These are phyloP conservation scores for Neurospora sp. DNA, from an alignment of 495 filamentous ascomycete genomes.

Conservation along the genomic window DNA sequence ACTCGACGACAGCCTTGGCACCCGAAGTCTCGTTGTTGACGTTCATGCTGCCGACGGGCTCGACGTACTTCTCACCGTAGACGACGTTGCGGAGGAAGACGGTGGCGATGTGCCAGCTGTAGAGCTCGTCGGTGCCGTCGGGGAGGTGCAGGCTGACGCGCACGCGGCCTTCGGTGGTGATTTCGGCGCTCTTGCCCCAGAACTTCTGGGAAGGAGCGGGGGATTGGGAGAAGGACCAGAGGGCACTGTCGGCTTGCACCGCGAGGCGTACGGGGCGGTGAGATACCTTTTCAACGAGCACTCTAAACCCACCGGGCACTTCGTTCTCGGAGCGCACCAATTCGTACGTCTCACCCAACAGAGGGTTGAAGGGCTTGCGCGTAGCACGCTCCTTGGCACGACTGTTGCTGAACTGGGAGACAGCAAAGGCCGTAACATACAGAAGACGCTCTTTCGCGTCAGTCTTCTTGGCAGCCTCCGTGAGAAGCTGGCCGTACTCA, in stretches of 20 bases:
- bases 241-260: conserved; percentile 75
- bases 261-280: conserved; percentile 89
- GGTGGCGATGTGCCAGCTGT: conserved; percentile 74
- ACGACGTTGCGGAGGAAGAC: conserved; percentile 93
- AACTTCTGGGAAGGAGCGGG: conserved; percentile 91
- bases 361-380: conserved; percentile 96
- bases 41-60: conserved; percentile 81
- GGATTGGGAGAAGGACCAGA: conserved; percentile 78
- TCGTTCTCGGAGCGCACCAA: conserved; percentile 73
- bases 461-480: conserved; percentile 53
- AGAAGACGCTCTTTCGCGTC: conserved; percentile 61
- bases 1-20: conserved; percentile 67
- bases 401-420: conserved; percentile 68
- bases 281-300: conserved; percentile 85
- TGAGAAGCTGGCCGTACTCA: conserved; percentile 80
- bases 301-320: conserved; percentile 63
- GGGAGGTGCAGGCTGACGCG: conserved; percentile 51
- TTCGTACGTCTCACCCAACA: conserved; percentile 94
- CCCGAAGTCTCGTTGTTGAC: conserved; percentile 74
- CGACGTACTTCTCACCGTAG: conserved; percentile 95
- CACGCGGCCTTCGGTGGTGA: conserved; percentile 81
- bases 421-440: conserved; percentile 80
- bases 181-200: conserved; percentile 93
- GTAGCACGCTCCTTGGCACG: conserved; percentile 83
- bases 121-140: conserved; percentile 64